A percentile compares a stretch with the other conserved stretches of the same genome.
phyloP scores from a whole-genome alignment of 345 rosid species.

The Citrus medica region DNA sequence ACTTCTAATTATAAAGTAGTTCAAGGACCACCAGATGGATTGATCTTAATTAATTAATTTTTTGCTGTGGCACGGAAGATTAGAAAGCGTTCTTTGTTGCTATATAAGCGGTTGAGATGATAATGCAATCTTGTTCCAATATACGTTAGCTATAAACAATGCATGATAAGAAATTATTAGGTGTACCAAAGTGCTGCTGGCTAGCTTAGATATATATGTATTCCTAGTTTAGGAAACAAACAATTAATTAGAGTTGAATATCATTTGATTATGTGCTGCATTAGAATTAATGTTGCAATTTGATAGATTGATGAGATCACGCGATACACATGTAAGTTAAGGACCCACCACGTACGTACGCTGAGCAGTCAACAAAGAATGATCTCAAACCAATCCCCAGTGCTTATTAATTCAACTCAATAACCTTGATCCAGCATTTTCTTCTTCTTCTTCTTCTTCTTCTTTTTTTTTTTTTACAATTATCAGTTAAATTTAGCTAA shows the following conservation, averaged over 20 bases:
- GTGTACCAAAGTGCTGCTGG: not conserved
- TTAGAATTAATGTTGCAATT: not conserved
- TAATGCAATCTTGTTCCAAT: not conserved
- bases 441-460: too few species aligned
- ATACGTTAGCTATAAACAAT: not conserved
- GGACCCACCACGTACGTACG: not conserved
- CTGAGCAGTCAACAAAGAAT: not conserved
- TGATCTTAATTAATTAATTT: too few species aligned
- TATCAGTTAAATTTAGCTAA: too few species aligned
- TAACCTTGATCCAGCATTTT: too few species aligned
- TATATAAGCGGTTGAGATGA: not conserved
- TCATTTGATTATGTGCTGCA: not conserved
- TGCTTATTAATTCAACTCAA: too few species aligned
- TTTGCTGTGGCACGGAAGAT: not conserved
- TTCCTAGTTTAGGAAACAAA: not conserved
- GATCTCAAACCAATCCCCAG: not conserved
- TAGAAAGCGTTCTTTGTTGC: constrained; percentile 5
- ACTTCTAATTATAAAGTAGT: not conserved
- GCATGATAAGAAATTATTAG: not conserved
- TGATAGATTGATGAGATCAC: not conserved
- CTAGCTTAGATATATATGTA: not conserved
- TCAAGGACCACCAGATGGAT: not conserved
- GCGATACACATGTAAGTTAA: not conserved
- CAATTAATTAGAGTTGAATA: not conserved
- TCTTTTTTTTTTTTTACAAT: too few species aligned